These are phyloP conservation scores for Clitopilus passeckerianus DNA, from an alignment of 768 basidiomycete genomes.

Conservation along the genomic window DNA sequence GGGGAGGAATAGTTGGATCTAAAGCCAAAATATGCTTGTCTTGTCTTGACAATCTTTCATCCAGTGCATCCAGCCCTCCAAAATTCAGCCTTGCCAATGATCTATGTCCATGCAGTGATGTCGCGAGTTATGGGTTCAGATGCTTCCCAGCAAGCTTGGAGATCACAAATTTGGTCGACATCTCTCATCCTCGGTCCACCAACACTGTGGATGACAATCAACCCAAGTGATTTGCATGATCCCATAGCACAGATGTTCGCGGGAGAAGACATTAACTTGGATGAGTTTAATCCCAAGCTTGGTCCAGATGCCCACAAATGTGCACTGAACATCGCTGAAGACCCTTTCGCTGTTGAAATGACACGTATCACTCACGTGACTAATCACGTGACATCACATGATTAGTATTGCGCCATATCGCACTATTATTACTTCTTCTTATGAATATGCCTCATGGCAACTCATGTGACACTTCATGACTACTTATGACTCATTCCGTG, in stretches of 20 bases:
- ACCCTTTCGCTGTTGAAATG: conserved; percentile 32
- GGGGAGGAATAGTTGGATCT: no score
- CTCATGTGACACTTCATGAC: no score
- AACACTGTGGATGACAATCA: conserved; percentile 35
- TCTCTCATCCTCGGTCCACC: conserved; percentile 19
- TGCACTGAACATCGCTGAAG: conserved; percentile 24
- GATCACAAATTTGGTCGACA: conserved; percentile 28
- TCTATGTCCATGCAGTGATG: conserved; percentile 2
- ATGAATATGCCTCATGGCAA: no score
- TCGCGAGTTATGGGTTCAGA: neutral
- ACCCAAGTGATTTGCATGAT: conserved; percentile 33
- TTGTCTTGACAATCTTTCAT: no score
- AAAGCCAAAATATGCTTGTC: no score
- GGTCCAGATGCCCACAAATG: conserved; percentile 18
- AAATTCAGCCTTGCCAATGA: conserved; percentile 24
- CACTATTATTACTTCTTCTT: no score
- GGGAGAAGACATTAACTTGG: conserved; percentile 31
- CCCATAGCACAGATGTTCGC: conserved; percentile 34
- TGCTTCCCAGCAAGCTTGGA: neutral
- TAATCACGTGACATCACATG: no score
- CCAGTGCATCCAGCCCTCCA: neutral
- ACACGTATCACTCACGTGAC: no score
- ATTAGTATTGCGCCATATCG: no score
- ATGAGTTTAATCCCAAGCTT: conserved; percentile 16
- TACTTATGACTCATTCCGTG: no score